phyloP scores from a whole-genome alignment of 768 basidiomycete species.

The Pisolithus microcarpus region DNA sequence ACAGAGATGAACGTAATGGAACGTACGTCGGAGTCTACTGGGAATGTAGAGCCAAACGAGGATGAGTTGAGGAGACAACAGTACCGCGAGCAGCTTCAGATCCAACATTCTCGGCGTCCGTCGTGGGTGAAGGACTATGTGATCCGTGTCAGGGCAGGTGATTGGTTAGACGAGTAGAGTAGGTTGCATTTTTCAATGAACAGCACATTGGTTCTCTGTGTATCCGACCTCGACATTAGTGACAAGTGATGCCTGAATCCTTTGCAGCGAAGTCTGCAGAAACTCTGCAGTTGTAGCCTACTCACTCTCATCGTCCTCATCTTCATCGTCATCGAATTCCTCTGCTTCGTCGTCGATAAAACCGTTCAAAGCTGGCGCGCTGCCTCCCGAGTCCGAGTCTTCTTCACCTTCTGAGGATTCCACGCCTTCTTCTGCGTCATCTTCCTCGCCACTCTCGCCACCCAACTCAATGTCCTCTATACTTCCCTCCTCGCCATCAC shows the following conservation, averaged over 20 bases:
- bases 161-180: constrained; percentile 59
- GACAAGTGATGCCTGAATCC: not conserved
- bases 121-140: constrained; percentile 61
- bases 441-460: constrained; percentile 50
- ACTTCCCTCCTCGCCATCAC: constrained; percentile 63
- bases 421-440: constrained; percentile 38
- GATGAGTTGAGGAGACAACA: constrained; percentile 21
- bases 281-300: constrained; percentile 3
- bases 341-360: constrained; percentile 62
- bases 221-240: not conserved
- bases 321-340: constrained; percentile 39
- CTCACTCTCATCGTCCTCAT: constrained; percentile 50
- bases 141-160: constrained; percentile 53
- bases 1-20: constrained; percentile 50
- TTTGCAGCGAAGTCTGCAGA: no score
- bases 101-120: constrained; percentile 46
- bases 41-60: constrained; percentile 27
- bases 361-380: constrained; percentile 36
- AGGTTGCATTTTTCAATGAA: not conserved
- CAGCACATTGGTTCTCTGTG: not conserved
- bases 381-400: constrained; percentile 29
- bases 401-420: constrained; percentile 36
- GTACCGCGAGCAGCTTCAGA: constrained; percentile 37
- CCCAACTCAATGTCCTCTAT: constrained; percentile 75
- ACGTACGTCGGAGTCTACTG: constrained; percentile 18